phyloP scores from a whole-genome alignment of 169 alveolate species.

The Eimeria falciformis region DNA sequence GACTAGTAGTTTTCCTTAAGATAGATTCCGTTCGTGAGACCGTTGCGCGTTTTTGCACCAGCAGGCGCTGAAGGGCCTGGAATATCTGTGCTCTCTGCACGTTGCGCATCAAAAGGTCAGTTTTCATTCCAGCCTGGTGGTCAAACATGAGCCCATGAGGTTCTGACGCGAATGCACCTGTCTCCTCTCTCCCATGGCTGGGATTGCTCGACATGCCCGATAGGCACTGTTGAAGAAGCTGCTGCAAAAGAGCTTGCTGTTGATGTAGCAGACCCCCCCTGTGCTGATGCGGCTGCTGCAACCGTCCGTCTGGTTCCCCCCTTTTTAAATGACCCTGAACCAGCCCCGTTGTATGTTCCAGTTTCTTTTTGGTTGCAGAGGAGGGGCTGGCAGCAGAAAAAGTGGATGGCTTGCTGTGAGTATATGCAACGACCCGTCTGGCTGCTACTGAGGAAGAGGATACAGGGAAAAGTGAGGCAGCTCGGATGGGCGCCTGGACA shows the following conservation, averaged over 20 bases:
- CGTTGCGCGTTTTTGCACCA: neutral
- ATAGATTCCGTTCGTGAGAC: no score
- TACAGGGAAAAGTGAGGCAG: neutral
- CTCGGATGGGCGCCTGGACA: no score
- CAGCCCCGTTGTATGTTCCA: neutral
- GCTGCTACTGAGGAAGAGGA: neutral
- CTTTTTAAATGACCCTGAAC: no score
- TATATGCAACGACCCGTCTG: no score
- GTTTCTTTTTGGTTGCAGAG: neutral
- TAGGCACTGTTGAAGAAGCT: neutral
- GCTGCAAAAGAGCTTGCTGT: neutral
- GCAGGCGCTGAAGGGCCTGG: conserved; percentile 49
- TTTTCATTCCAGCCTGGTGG: neutral
- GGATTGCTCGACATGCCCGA: neutral
- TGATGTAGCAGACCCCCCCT: neutral
- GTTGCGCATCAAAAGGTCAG: neutral
- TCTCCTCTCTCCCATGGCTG: neutral
- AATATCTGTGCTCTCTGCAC: neutral
- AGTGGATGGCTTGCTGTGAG: neutral
- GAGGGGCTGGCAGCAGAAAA: neutral
- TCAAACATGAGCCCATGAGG: neutral
- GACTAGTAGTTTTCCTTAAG: no score
- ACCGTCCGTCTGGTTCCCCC: neutral
- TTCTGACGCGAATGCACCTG: neutral
- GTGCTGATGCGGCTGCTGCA: neutral